These are phyloP conservation scores for Elongisporangium senticosum DNA, from an alignment of 352 stramenopile genomes.

Conservation along the genomic window DNA sequence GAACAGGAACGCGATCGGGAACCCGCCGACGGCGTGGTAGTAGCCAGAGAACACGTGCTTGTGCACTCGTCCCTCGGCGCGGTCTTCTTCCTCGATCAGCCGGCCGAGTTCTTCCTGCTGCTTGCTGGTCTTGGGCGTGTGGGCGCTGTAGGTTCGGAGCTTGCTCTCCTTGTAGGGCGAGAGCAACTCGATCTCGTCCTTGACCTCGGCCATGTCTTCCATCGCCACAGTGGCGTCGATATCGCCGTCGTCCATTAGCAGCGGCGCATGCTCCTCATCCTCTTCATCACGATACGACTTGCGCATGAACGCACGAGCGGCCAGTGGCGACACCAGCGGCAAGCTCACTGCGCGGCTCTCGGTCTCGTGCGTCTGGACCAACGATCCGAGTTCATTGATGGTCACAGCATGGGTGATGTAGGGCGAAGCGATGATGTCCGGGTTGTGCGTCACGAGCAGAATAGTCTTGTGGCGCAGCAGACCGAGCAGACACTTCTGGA, in stretches of 20 bases:
- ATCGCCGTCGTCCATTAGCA: constrained; percentile 6
- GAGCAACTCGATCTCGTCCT: constrained; percentile 19
- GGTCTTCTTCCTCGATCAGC: constrained; percentile 25
- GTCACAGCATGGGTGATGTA: constrained; percentile 20
- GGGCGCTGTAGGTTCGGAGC: not conserved
- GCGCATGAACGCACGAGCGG: constrained; percentile 4
- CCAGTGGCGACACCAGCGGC: constrained; percentile 18
- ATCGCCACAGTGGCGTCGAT: constrained; percentile 9
- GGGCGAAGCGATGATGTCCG: constrained; percentile 31
- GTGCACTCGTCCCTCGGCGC: constrained; percentile 19
- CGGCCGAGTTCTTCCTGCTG: constrained; percentile 16
- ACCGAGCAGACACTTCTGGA: constrained; percentile 56
- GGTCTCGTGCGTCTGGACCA: constrained; percentile 10
- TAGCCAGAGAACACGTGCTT: constrained; percentile 33
- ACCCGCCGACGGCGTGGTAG: constrained; percentile 34
- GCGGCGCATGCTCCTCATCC: not conserved
- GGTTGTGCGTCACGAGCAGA: constrained; percentile 52
- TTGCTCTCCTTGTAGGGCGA: constrained; percentile 12
- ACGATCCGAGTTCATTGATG: constrained; percentile 13
- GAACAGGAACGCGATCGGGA: constrained; percentile 24
- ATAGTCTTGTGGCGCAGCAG: constrained; percentile 51
- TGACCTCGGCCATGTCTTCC: constrained; percentile 11
- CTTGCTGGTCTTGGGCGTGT: constrained; percentile 1
- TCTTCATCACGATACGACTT: constrained; percentile 12
- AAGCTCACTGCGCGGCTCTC: constrained; percentile 10